These are phyloP conservation scores for Diversispora eburnea DNA, from an alignment of 192 early-diverging fungal species.

Conservation along the genomic window DNA sequence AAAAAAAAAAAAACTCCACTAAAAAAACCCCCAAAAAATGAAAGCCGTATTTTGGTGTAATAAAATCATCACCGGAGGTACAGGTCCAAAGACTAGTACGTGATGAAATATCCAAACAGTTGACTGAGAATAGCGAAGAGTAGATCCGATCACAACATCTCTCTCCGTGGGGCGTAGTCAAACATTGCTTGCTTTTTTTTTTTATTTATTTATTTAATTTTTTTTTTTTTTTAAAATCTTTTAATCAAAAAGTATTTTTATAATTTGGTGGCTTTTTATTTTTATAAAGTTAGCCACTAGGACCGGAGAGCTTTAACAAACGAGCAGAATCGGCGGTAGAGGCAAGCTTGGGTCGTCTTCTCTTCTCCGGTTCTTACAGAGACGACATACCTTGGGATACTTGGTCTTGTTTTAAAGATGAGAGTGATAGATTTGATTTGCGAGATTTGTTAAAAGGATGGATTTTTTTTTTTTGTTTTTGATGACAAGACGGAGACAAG, in stretches of 20 bases:
- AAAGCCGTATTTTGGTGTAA: neutral
- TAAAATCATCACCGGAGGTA: neutral
- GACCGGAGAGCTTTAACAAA: constrained; percentile 1
- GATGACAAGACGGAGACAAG: too few species aligned
- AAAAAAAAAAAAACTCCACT: neutral
- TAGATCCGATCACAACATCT: neutral
- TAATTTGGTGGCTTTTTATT: neutral
- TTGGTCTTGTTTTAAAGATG: neutral
- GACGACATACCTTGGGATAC: constrained; percentile 16
- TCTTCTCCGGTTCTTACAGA: constrained; percentile 17
- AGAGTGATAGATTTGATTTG: too few species aligned
- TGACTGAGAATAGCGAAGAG: neutral
- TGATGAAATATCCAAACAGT: neutral
- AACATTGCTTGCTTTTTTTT: neutral
- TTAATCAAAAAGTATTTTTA: neutral
- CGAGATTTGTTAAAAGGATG: too few species aligned
- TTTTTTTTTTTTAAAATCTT: too few species aligned
- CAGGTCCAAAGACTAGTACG: neutral
- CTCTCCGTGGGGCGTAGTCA: neutral
- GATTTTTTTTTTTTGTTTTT: too few species aligned
- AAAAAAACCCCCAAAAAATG: neutral
- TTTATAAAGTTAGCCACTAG: neutral
- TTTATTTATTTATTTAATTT: too few species aligned
- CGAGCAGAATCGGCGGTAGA: constrained; percentile 17
- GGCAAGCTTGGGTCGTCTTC: constrained; percentile 5